Base-by-base conservation (phyloP, 2,329 filamentous ascomycete genomes). In the Calonectria pauciramosa region DNA sequence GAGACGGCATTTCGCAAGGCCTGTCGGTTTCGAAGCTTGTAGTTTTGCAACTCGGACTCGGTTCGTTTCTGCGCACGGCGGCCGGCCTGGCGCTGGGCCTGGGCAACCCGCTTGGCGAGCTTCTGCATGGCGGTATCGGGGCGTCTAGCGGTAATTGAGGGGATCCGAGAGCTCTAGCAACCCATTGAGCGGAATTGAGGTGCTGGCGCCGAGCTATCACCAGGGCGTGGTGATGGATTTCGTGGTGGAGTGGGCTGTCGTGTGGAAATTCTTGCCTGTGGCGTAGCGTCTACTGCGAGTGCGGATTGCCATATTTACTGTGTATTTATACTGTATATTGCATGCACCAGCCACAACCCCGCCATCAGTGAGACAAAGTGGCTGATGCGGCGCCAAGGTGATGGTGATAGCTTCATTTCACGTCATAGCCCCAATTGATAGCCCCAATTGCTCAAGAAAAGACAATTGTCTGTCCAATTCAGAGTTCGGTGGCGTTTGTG, bases 41-140 rank as follows among this genome's bases (percentile, higher is more conserved):
- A 73, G 73, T 79, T 81, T 67, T 79, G 76, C 38, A 80, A 74
- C 64, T 86, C 79, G 51, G 79, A 76, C 73, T 87, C 85, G 66
- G 77, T 73, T 41, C 76, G 73, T 75, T 89, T 86, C 75, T 87
- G 86, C 44, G 82, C 82, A 68, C 88, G 88, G 70, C 89, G 89
- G 73, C 86, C 83, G 70, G 89, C 91, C 86, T 93, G 92, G 84
- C 91, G 91, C 86, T 94, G 89, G 78, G 93, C 93, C 83, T 93
- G 88, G 71, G 90, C 87, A 70, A 93, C 92, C 79, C 93, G 91
- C 81, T 91, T 91, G 76, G 93, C 87, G 76, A 95, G 88, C 85
- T 93, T 94, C 86, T 95, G 92, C 94, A 95, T 95, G 76, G 77
- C 66, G 47, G 54, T 18, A 26, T 41, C 59, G 59, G 73, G 73